Conservation (phyloP, 352 stramenopile species). For the Phytopythium cucurbitacearum region DNA sequence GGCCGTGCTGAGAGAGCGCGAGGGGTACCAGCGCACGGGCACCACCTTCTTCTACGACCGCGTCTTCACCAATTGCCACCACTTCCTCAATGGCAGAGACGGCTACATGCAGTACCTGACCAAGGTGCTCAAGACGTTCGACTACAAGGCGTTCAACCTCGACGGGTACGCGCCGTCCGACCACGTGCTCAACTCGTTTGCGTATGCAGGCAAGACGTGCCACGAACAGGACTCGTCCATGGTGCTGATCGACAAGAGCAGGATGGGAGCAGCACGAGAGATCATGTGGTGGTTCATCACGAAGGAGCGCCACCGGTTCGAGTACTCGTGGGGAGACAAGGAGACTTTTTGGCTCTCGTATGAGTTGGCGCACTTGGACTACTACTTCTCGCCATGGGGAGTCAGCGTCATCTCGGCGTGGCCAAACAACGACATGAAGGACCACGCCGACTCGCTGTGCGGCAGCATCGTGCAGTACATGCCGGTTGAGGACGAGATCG, state of each 20-base stretch:
- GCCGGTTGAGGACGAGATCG: constrained; percentile 8
- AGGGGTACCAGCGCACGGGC: constrained; percentile 35
- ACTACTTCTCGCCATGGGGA: constrained; percentile 39
- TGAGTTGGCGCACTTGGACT: constrained; percentile 26
- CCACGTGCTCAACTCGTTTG: constrained; percentile 38
- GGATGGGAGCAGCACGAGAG: constrained; percentile 19
- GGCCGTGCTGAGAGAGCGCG: constrained; percentile 23
- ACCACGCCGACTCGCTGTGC: constrained; percentile 29
- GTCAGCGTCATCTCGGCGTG: constrained; percentile 29
- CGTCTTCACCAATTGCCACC: constrained; percentile 28
- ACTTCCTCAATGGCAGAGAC: constrained; percentile 38
- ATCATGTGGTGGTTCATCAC: constrained; percentile 31
- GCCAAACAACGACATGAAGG: constrained; percentile 27
- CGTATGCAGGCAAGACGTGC: constrained; percentile 35
- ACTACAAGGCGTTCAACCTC: constrained; percentile 41
- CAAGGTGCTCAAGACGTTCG: constrained; percentile 34
- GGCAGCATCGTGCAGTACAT: constrained; percentile 36
- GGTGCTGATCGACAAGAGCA: constrained; percentile 22
- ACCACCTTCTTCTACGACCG: constrained; percentile 70
- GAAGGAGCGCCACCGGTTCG: constrained; percentile 20
- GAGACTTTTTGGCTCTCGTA: constrained; percentile 42
- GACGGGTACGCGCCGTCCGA: constrained; percentile 16
- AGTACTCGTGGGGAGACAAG: constrained; percentile 33
- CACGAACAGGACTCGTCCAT: constrained; percentile 69
- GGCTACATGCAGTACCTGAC: constrained; percentile 29